Base-by-base conservation (phyloP, 2,329 filamentous ascomycete genomes). In the Ophiobolus disseminans region DNA sequence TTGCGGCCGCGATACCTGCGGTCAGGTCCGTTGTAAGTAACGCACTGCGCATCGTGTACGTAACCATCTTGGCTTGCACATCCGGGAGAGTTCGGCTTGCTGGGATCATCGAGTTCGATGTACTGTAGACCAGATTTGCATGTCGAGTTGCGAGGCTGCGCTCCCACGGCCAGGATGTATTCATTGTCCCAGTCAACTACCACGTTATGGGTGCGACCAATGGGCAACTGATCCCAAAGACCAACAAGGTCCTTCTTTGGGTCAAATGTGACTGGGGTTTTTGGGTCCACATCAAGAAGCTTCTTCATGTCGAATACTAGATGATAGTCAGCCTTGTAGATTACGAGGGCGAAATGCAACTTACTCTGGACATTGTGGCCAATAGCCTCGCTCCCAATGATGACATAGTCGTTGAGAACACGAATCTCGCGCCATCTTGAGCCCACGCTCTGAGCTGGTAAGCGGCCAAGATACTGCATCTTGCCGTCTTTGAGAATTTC, bases 1-100 rank as follows among this genome's bases (percentile, higher is more conserved):
- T 83, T 79, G 7, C 73, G 72, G 10, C 76, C 79, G 3, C 68
- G 62, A 66, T 80, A 83, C 25, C 72, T 64, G 25, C 66, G 65
- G 55, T 82, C 75, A 0, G 80, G 80, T 0, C 81, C 81, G 7
- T 74, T 76, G 70, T 82, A 82, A 31, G 78, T 76, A 7, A 85
- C 70, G 63, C 82, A 85, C 67, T 86, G 82, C 2, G 82, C 82
- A 58, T 85, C 82, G 63, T 85, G 82, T 4, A 84, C 81, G 62
- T 85, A 85, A 43, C 82, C 82, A 62, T 84, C 82, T 28, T 77
- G 64, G 31, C 74, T 70, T 7, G 79, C 78, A 59, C 63, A 85
- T 14, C 82, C 82, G 8, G 80, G 78, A 3, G 75, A 77, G 14
- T 71, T 76, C 6, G 82, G 79, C 59, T 82, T 82, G 31, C 73